Percentiles rank a stretch among this genome's conserved stretches.
phyloP scores from a whole-genome alignment of 2,329 filamentous ascomycete genomes.

The Colletotrichum sp. region DNA sequence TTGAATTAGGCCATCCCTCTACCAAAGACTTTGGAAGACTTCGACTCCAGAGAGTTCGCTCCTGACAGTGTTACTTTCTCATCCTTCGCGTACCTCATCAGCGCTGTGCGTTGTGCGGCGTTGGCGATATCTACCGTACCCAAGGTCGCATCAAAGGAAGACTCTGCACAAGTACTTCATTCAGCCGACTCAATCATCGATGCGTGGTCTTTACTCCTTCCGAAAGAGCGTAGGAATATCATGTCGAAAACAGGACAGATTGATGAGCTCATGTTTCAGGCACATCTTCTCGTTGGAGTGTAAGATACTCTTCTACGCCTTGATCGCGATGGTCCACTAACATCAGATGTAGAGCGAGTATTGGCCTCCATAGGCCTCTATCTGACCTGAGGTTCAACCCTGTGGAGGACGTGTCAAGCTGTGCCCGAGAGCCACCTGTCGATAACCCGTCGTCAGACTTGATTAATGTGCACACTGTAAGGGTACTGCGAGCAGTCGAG shows the following conservation, averaged over 20 bases:
- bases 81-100: conserved; percentile 71
- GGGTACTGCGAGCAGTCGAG: conserved; percentile 40
- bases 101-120: conserved; percentile 54
- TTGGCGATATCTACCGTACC: conserved; percentile 30
- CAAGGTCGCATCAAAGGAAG: conserved; percentile 22
- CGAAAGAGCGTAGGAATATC: conserved; percentile 33
- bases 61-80: conserved; percentile 62
- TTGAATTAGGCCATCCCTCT: conserved; percentile 38
- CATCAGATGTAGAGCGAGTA: conserved; percentile 29
- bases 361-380: conserved; percentile 42
- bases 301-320: conserved; percentile 1
- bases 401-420: conserved; percentile 42
- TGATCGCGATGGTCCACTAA: background rate
- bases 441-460: conserved; percentile 25
- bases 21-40: conserved; percentile 60
- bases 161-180: conserved; percentile 34
- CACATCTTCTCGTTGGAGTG: conserved; percentile 29
- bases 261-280: conserved; percentile 35
- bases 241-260: conserved; percentile 33
- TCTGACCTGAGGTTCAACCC: conserved; percentile 43
- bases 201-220: conserved; percentile 43
- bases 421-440: conserved; percentile 28
- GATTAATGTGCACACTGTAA: conserved; percentile 42
- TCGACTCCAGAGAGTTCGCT: conserved; percentile 65
- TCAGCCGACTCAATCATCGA: conserved; percentile 39